phyloP scores from a whole-genome alignment of 345 rosid species.

The Syzygium grande region DNA sequence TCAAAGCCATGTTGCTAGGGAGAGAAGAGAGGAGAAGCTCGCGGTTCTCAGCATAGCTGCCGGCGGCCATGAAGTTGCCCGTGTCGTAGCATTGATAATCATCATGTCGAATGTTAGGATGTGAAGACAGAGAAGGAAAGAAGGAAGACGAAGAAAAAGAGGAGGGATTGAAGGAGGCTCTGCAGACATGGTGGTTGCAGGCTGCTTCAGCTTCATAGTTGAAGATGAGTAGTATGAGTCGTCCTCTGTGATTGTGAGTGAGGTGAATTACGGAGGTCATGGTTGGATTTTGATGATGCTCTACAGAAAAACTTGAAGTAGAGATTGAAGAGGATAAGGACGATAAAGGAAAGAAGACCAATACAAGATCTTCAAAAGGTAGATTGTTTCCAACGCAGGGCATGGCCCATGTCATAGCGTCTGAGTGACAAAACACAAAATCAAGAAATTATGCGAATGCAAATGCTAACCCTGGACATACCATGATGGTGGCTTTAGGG shows the following conservation, averaged over 20 bases:
- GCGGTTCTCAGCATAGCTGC: accelerated
- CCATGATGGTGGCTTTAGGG: no score
- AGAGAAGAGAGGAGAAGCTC: background rate
- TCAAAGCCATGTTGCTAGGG: accelerated
- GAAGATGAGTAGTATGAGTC: background rate
- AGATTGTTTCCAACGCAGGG: no score
- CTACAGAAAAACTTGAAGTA: no score
- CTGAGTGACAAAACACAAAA: no score
- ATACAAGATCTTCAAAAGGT: no score
- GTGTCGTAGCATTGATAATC: background rate
- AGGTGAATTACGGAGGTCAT: no score
- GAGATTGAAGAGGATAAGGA: no score
- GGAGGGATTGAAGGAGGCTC: background rate
- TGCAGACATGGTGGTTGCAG: background rate
- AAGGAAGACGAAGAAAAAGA: background rate
- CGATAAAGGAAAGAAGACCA: no score
- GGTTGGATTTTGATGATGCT: no score
- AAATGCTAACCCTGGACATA: no score
- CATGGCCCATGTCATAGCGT: no score
- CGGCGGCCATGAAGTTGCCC: background rate
- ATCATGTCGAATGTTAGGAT: background rate
- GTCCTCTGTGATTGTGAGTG: background rate
- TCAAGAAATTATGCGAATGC: no score
- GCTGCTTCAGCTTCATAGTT: background rate
- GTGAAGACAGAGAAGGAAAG: background rate